Percentiles rank a stretch among this genome's conserved stretches.
Evolutionary conservation across 176 grass and related monocot species (phyloP).

Genomic region (Phyllostachys edulis): DNA sequence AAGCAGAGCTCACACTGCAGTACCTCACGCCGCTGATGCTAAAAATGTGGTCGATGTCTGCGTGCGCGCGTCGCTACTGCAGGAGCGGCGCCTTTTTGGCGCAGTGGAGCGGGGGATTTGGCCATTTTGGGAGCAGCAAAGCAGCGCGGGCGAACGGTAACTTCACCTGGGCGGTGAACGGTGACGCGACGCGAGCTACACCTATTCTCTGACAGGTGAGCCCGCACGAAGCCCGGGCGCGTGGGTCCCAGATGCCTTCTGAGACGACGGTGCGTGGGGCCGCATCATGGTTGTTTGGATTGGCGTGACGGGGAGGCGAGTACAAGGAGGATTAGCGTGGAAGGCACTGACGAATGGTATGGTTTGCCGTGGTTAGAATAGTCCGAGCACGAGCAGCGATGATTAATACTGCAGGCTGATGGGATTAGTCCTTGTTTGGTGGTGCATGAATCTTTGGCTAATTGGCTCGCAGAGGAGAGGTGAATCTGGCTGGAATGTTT

Average conservation of each 20-base stretch:
- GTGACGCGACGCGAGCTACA: background rate
- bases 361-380: background rate
- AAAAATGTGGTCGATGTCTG: background rate
- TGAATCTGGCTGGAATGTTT: background rate
- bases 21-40: background rate
- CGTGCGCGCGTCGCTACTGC: conserved; percentile 14
- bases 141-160: background rate
- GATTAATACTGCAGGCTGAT: background rate
- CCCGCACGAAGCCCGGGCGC: background rate
- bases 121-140: conserved; percentile 5
- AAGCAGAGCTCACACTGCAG: background rate
- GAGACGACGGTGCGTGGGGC: background rate
- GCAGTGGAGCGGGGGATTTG: background rate
- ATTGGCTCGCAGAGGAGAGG: background rate
- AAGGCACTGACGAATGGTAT: too few species aligned
- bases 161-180: background rate
- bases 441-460: background rate
- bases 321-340: background rate
- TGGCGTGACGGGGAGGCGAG: background rate
- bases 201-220: background rate
- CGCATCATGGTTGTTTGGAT: background rate
- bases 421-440: conserved; percentile 5
- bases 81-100: background rate
- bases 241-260: background rate
- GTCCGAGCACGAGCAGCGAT: too few species aligned